Evolutionary conservation across 345 rosid genomes (phyloP).

Genomic region (Triadica sebifera): DNA sequence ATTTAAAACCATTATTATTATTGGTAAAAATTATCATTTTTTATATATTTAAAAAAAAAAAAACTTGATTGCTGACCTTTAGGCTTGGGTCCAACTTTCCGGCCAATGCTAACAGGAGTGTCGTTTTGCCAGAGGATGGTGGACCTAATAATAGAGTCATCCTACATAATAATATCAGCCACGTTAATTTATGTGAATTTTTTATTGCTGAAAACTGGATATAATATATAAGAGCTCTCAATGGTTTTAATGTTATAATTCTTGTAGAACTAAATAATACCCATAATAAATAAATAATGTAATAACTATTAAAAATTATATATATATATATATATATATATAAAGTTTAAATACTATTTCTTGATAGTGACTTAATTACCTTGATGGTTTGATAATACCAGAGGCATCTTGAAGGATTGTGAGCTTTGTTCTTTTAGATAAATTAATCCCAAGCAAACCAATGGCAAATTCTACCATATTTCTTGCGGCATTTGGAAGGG

Average conservation of each 20-base stretch:
- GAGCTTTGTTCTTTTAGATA: constrained; percentile 64
- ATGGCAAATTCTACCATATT: constrained; percentile 69
- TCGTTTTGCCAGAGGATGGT: constrained; percentile 91
- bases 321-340: too few relatives aligned
- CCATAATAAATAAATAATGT: too few relatives aligned
- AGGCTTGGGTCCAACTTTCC: constrained; percentile 74
- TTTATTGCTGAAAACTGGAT: neutral
- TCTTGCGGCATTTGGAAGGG: constrained; percentile 62
- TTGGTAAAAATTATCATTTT: neutral
- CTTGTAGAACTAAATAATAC: too few relatives aligned
- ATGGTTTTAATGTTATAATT: too few relatives aligned
- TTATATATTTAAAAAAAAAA: neutral
- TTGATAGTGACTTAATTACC: constrained; percentile 28
- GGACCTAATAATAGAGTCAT: constrained; percentile 84
- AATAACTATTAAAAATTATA: too few relatives aligned
- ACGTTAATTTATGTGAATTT: neutral
- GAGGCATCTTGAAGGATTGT: constrained; percentile 79
- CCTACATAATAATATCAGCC: constrained; percentile 35
- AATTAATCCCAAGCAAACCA: constrained; percentile 47
- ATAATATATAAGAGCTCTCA: too few relatives aligned
- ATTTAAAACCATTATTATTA: neutral
- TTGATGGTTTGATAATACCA: constrained; percentile 67
- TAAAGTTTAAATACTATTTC: neutral
- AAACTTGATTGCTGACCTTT: constrained; percentile 37
- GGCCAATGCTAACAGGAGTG: constrained; percentile 75